phyloP scores from a whole-genome alignment of 257 asterid species.

The Handroanthus guayacan region DNA sequence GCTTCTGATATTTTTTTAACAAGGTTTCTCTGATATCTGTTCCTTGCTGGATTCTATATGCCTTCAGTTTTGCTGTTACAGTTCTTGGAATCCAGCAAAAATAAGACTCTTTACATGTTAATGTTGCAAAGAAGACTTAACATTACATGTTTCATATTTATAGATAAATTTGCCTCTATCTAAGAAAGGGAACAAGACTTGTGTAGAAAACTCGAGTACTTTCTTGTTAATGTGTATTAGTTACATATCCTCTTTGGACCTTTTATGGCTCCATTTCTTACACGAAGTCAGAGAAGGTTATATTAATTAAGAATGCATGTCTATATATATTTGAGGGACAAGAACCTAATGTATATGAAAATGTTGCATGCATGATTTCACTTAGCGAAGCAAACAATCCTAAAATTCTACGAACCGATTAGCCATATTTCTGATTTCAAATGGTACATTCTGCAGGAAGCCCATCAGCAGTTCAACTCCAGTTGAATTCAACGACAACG shows the following conservation, averaged over 20 bases:
- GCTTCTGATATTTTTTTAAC: constrained; percentile 14
- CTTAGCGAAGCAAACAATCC: not conserved
- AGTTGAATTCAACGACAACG: constrained; percentile 50
- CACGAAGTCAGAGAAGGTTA: not conserved
- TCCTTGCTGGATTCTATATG: not conserved
- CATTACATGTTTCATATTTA: not conserved
- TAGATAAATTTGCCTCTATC: not conserved
- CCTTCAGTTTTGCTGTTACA: not conserved
- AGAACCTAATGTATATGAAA: not conserved
- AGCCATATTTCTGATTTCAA: not conserved
- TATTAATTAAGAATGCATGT: too few relatives aligned
- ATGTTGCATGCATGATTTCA: not conserved
- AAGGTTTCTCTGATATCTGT: constrained; percentile 14
- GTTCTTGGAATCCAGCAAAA: not conserved
- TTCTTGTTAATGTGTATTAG: not conserved
- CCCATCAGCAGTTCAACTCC: constrained; percentile 39
- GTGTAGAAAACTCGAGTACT: not conserved
- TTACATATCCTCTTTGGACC: not conserved
- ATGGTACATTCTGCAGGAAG: constrained; percentile 49
- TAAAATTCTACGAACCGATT: not conserved
- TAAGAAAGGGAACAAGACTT: not conserved
- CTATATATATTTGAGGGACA: too few relatives aligned
- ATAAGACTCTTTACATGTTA: not conserved
- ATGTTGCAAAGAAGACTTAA: not conserved
- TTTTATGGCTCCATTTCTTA: not conserved